phyloP scores from a whole-genome alignment of 345 rosid species.

The Triadica sebifera region DNA sequence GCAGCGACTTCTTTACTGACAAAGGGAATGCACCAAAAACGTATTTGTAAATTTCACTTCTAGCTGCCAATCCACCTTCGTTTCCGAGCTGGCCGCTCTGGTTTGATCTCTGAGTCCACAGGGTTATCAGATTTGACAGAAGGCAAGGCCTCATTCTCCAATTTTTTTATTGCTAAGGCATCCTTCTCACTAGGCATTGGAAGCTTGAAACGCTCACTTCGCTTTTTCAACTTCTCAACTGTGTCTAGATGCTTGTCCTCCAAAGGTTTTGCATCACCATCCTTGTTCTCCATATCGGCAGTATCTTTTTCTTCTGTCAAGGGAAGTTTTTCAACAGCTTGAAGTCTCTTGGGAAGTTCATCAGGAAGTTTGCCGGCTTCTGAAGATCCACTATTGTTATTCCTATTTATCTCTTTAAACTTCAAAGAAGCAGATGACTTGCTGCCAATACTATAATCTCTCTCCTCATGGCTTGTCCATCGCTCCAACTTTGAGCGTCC shows the following conservation, averaged over 20 bases:
- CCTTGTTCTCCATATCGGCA: slow-evolving; percentile 53
- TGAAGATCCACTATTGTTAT: slow-evolving; percentile 38
- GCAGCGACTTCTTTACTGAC: neutral
- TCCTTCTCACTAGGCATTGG: slow-evolving; percentile 89
- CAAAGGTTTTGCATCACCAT: slow-evolving; percentile 44
- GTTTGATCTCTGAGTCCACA: slow-evolving; percentile 68
- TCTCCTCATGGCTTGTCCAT: slow-evolving; percentile 93
- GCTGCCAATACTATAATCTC: slow-evolving; percentile 51
- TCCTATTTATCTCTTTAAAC: slow-evolving; percentile 54
- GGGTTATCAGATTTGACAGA: slow-evolving; percentile 51
- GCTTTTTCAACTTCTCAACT: slow-evolving; percentile 94
- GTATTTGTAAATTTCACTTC: slow-evolving; percentile 12
- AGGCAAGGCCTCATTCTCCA: slow-evolving; percentile 57
- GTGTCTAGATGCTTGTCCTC: slow-evolving; percentile 84
- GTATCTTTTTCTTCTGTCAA: slow-evolving; percentile 45
- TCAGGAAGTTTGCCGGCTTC: slow-evolving; percentile 35
- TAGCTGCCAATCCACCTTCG: slow-evolving; percentile 82
- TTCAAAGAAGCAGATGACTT: slow-evolving; percentile 68
- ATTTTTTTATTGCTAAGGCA: slow-evolving; percentile 47
- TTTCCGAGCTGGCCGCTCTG: slow-evolving; percentile 86
- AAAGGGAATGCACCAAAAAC: slow-evolving; percentile 5
- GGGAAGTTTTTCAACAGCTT: slow-evolving; percentile 37
- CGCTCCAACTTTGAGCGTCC: slow-evolving; percentile 91
- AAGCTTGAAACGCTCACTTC: slow-evolving; percentile 96
- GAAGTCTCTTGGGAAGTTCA: slow-evolving; percentile 38